These are phyloP conservation scores for Hylodesmum podocarpum DNA, from an alignment of 306 rosid species.

Conservation along the genomic window DNA sequence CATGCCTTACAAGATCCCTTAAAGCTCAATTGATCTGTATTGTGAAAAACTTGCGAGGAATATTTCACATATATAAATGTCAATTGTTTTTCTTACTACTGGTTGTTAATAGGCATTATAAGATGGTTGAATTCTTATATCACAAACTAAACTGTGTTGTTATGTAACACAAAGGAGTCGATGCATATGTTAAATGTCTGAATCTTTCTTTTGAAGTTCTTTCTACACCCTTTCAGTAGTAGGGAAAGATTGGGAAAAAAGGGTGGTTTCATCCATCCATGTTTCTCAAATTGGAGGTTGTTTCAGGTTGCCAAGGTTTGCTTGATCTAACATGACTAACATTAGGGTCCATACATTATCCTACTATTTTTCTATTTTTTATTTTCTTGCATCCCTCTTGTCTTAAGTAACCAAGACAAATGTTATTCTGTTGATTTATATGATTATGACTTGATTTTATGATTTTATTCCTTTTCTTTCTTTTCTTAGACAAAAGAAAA, in stretches of 20 bases:
- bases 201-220: not conserved
- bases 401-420: slow-evolving; percentile 15
- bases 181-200: not conserved
- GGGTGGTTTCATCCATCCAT: not conserved
- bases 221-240: slow-evolving; percentile 6
- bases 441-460: slow-evolving; percentile 15
- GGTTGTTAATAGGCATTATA: not conserved
- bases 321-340: not conserved
- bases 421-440: slow-evolving; percentile 2
- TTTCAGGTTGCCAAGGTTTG: slow-evolving; percentile 9
- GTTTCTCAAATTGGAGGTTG: not conserved
- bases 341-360: not conserved
- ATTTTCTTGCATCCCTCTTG: not conserved
- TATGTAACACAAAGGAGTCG: not conserved
- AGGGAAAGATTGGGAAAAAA: slow-evolving; percentile 13
- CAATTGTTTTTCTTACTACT: not conserved
- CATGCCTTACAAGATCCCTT: slow-evolving; percentile 23
- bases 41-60: slow-evolving; percentile 2
- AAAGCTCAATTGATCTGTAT: not conserved
- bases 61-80: not conserved
- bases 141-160: not conserved
- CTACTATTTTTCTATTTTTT: not conserved
- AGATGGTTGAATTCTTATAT: slow-evolving; percentile 14
- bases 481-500: not conserved
- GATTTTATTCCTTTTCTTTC: not conserved